Conservation (phyloP, 116 monocot genomes). For the Cymodocea nodosa region DNA sequence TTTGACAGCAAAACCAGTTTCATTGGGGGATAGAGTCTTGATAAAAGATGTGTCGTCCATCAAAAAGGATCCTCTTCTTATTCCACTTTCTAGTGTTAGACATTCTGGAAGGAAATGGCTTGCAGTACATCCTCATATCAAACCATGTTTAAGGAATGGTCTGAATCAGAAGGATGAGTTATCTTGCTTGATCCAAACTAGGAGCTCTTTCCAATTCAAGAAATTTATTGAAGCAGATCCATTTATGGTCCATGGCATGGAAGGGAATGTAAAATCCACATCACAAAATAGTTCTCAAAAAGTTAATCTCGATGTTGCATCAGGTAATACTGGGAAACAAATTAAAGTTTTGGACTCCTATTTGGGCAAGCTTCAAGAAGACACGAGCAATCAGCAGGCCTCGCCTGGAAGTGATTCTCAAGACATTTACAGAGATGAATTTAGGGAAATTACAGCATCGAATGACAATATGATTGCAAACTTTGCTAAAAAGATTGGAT, state of each 20-base stretch:
- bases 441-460: background rate
- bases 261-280: conserved; percentile 4
- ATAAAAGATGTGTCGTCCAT: background rate
- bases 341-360: conserved; percentile 22
- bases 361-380: conserved; percentile 17
- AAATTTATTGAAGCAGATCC: conserved; percentile 2
- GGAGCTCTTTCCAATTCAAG: background rate
- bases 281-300: conserved; percentile 7
- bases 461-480: background rate
- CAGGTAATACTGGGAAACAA: conserved; percentile 7
- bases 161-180: conserved; percentile 1
- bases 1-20: background rate
- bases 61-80: background rate
- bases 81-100: background rate
- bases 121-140: background rate
- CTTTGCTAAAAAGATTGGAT: conserved; percentile 2
- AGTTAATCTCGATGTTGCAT: conserved; percentile 1
- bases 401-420: conserved; percentile 1
- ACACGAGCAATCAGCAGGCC: background rate
- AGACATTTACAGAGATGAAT: background rate
- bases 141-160: conserved; percentile 5
- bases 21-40: background rate
- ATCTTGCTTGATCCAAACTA: background rate
- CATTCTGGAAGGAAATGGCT: conserved; percentile 7
- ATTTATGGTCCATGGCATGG: conserved; percentile 4